Percentiles rank a stretch among this genome's conserved stretches.
Conservation (phyloP, 2,329 filamentous ascomycete genomes). For the Neodidymelliopsis sp. region DNA sequence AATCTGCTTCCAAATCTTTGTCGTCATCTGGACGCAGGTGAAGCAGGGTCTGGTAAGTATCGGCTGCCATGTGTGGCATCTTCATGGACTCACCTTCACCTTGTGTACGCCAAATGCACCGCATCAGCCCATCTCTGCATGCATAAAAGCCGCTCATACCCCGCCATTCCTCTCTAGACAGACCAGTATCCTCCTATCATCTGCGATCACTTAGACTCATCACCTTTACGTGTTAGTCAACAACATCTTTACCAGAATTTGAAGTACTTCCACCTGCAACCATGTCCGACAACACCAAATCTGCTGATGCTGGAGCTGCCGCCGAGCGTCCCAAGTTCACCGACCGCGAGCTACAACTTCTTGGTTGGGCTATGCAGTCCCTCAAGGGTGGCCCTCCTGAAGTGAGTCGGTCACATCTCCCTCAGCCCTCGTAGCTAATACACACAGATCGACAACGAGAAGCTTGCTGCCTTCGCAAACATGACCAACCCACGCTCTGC, state of each 20-base stretch:
- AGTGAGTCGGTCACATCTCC: conserved; percentile 17
- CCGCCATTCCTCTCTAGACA: not conserved
- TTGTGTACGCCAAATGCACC: not conserved
- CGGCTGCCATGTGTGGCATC: conserved; percentile 9
- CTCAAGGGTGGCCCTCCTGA: conserved; percentile 49
- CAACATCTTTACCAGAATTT: too few species aligned
- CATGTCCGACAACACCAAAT: conserved; percentile 38
- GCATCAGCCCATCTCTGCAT: not conserved
- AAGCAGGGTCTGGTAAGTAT: conserved; percentile 10
- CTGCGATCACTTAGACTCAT: not conserved
- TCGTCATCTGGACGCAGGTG: not conserved
- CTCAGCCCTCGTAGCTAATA: conserved; percentile 9
- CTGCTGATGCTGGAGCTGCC: conserved; percentile 9
- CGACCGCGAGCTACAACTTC: conserved; percentile 46
- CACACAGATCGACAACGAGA: conserved; percentile 47
- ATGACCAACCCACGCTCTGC: conserved; percentile 50
- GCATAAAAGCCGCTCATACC: conserved; percentile 11
- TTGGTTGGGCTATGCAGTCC: conserved; percentile 47
- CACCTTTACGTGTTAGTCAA: too few species aligned
- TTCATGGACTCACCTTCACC: conserved; percentile 23
- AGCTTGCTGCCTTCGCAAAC: conserved; percentile 44
- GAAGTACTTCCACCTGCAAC: conserved; percentile 3
- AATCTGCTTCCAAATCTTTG: not conserved
- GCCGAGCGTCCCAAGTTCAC: conserved; percentile 35
- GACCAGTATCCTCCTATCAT: not conserved